Conservation (phyloP, 345 rosid genomes). For the Abelmoschus esculentus region DNA sequence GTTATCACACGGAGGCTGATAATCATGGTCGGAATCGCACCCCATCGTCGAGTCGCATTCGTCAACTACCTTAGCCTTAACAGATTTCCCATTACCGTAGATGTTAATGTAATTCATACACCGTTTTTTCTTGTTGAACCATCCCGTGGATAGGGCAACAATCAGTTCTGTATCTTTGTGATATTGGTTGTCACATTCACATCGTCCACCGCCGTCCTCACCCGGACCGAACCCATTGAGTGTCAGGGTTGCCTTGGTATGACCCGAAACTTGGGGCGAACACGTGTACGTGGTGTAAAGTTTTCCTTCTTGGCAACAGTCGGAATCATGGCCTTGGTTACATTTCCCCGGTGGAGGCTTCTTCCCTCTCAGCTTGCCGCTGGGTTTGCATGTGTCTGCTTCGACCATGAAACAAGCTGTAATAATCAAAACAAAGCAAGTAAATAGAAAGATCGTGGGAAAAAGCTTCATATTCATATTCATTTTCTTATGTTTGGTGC, state of each 20-base stretch:
- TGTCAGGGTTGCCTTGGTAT: constrained; percentile 15
- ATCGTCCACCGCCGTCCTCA: constrained; percentile 17
- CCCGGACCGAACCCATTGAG: not conserved
- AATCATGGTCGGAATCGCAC: not conserved
- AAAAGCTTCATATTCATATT: not conserved
- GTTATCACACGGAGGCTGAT: not conserved
- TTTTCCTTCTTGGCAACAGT: constrained; percentile 15
- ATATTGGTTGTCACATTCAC: constrained; percentile 23
- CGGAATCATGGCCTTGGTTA: constrained; percentile 4
- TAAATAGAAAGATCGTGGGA: not conserved
- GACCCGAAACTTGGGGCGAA: constrained; percentile 15
- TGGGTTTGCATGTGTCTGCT: constrained; percentile 9
- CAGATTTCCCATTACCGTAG: not conserved
- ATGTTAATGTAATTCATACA: not conserved
- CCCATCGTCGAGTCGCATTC: not conserved
- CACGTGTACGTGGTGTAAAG: constrained; percentile 14
- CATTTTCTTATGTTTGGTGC: not conserved
- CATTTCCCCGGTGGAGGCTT: constrained; percentile 8
- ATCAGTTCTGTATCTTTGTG: constrained; percentile 2
- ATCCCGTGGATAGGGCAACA: constrained; percentile 27
- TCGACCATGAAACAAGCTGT: not conserved
- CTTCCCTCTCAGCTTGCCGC: constrained; percentile 19
- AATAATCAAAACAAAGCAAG: not conserved
- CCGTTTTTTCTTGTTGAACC: constrained; percentile 9
- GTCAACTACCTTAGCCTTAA: not conserved